These are phyloP conservation scores for Coniferiporia weirii DNA, from an alignment of 1,284 basidiomycete species.

Conservation along the genomic window DNA sequence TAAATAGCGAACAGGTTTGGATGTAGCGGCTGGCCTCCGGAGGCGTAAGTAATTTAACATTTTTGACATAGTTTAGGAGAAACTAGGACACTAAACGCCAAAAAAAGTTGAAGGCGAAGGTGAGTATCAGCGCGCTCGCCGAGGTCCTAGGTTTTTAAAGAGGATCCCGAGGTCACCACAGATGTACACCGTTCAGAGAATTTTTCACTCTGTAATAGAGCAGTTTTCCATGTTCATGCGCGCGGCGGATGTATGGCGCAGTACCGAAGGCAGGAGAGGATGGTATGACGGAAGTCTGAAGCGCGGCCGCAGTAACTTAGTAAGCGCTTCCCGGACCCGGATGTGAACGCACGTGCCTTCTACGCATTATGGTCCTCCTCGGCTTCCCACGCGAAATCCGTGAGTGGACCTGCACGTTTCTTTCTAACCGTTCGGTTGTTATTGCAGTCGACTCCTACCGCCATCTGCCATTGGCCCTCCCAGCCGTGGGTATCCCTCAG, in stretches of 20 bases:
- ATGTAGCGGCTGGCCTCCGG: background rate
- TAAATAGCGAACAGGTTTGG: background rate
- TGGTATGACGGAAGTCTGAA: background rate
- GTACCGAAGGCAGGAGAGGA: background rate
- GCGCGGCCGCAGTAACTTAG: background rate
- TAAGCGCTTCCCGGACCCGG: too few relatives aligned
- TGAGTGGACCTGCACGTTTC: too few relatives aligned
- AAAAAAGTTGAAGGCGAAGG: background rate
- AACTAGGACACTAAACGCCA: background rate
- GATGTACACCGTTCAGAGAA: background rate
- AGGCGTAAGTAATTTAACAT: background rate
- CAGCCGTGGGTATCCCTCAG: too few relatives aligned
- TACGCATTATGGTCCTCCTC: too few relatives aligned
- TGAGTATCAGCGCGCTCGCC: background rate
- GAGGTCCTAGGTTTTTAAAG: background rate
- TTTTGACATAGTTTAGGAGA: background rate
- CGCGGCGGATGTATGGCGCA: background rate
- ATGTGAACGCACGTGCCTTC: too few relatives aligned
- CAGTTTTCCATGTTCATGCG: background rate
- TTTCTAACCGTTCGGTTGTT: too few relatives aligned
- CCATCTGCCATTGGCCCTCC: too few relatives aligned
- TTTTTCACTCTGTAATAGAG: background rate
- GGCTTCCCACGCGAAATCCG: too few relatives aligned
- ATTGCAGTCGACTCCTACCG: too few relatives aligned
- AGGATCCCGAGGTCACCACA: too few relatives aligned